Evolutionary conservation across 106 monocot species (phyloP), one percentile per base, ranked within the genome.

Genomic region (Platanthera guangdongensis): DNA sequence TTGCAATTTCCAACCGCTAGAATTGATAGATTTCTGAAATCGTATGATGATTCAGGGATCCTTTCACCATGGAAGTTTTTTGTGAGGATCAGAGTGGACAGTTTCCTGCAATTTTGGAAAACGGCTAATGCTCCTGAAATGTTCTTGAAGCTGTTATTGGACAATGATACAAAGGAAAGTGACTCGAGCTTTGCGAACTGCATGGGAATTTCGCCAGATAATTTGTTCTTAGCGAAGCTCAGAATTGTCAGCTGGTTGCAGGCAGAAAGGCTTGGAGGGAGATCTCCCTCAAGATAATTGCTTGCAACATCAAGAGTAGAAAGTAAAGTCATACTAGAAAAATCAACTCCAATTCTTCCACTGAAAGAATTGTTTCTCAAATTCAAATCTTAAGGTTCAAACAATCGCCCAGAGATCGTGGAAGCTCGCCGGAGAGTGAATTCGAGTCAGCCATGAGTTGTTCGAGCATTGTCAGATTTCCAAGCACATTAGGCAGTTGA

Each of bases 81-180:
- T 53, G 89, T 92, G 25, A 92, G 85, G 45, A 89, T 85, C 74
- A 92, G 82, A 18, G 85, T 83, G 19, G 81, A 85, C 8, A 92
- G 87, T 16, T 92, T 92, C 73, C 79, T 85, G 80, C 83, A 87
- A 25, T 52, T 14, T 51, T 73, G 79, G 13, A 92, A 81, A 50
- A 83, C 79, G 0, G 9, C 11, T 49, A 92, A 49, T 52, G 92
- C 87, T 10, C 83, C 77, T 0, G 85, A 77, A 12, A 92, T 69
- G 60, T 87, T 87, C 4, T 64, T 77, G 72, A 92, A 82, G 80
- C 81, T 89, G 57, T 92, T 92, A 71, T 89, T 92, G 10, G 92
- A 89, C 57, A 92, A 69, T 18, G 92, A 87, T 18, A 89, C 76
- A 47, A 87, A 79, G 15, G 85, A 83, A 48, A 92, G 89, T 1